Evolutionary conservation across 1,284 basidiomycete genomes (phyloP), one percentile per base, ranked within the genome.

Genomic region (Vanrija humicola): DNA sequence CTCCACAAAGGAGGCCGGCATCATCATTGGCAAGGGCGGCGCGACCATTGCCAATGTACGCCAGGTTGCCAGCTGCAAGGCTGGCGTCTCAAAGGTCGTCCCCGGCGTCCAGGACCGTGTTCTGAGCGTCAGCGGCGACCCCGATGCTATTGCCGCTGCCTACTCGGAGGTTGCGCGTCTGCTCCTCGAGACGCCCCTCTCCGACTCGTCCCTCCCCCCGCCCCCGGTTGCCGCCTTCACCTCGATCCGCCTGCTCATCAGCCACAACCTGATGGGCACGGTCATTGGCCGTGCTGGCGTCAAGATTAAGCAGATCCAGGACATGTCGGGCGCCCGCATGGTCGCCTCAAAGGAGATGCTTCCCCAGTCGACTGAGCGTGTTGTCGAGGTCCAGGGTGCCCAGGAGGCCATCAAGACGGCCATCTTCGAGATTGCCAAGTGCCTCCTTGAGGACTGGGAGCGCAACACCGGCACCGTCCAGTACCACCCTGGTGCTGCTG

Each of bases 251-350:
- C 89, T 96, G 62, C 85, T 99, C 69, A 92, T 99, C 74, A 96
- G 93, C 52, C 94, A 98, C 81, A 95, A 96, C 76, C 84, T 98
- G 64, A 99, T 99, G 96, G 96, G 96, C 53, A 95, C 93, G 55
- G 91, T 99, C 77, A 99, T 99, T 68, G 96, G 96, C 64, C 90
- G 95, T 68, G 88, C 81, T 58, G 96, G 96, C 63, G 86, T 90
- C 76, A 98, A 98, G 85, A 99, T 99, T 79, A 98, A 98, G 81
- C 91, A 94, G 75, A 99, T 99, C 75, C 96, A 99, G 76, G 96
- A 98, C 77, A 82, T 85, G 49, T 96, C 93, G 50, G 96, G 96
- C 54, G 94, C 94, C 21, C 86, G 95, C 56, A 93, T 99, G 87
- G 90, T 96, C 55, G 96, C 96, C 19, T 92, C 90, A 63, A 98